Evolutionary conservation across 2,329 filamentous ascomycete genomes (phyloP).

Genomic region (Grosmannia huntii): DNA sequence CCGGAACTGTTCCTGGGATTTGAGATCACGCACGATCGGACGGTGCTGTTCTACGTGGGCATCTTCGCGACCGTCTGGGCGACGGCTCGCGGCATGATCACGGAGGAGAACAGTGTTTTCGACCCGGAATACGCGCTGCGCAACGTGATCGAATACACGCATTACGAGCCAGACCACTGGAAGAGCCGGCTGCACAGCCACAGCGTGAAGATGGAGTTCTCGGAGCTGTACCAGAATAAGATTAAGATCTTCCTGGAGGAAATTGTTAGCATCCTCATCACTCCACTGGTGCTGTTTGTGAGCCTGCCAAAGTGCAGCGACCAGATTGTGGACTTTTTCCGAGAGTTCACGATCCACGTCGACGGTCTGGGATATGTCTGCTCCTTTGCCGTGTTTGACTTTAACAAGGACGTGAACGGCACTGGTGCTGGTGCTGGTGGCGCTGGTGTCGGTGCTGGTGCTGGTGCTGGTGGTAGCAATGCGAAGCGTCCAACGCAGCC

Average conservation of each 20-base stretch:
- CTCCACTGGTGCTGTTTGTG: constrained; percentile 77
- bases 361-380: constrained; percentile 94
- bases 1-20: constrained; percentile 85
- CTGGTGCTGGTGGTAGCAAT: background rate
- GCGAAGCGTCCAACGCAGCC: constrained; percentile 19
- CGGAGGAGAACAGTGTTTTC: constrained; percentile 79
- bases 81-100: constrained; percentile 67
- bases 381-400: constrained; percentile 94
- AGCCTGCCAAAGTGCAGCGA: constrained; percentile 82
- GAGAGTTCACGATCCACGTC: constrained; percentile 93
- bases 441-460: too few relatives aligned
- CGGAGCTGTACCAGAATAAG: constrained; percentile 82
- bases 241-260: constrained; percentile 87
- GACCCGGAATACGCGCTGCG: constrained; percentile 82
- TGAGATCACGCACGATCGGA: constrained; percentile 79
- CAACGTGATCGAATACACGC: constrained; percentile 84
- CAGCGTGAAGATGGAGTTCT: constrained; percentile 84
- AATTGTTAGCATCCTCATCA: constrained; percentile 81
- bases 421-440: too few relatives aligned
- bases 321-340: constrained; percentile 92
- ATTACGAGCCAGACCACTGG: constrained; percentile 86
- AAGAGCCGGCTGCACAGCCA: constrained; percentile 80
- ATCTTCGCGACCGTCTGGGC: constrained; percentile 76
- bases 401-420: constrained; percentile 60
- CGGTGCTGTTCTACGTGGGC: constrained; percentile 81